Evolutionary conservation across 2,329 filamentous ascomycete species (phyloP).

Genomic region (Alternaria solani): DNA sequence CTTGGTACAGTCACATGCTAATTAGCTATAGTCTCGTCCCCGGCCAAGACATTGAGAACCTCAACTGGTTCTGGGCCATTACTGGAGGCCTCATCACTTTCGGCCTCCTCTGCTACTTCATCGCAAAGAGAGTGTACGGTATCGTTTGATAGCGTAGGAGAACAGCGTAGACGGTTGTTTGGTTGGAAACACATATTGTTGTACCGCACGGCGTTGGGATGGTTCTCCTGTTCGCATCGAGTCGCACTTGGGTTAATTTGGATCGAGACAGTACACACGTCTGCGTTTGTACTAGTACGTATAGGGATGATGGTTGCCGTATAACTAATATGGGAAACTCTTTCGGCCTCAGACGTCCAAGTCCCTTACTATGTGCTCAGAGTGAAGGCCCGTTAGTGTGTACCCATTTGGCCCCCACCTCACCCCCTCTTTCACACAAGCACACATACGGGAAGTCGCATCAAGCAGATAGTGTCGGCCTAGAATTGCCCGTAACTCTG

Average conservation of each 20-base stretch:
- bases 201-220: slow-evolving; percentile 7
- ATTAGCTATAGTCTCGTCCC: slow-evolving; percentile 71
- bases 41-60: slow-evolving; percentile 81
- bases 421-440: neutral
- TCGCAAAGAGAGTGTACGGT: slow-evolving; percentile 73
- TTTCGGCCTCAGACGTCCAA: neutral
- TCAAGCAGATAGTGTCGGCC: slow-evolving; percentile 5
- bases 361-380: neutral
- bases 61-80: slow-evolving; percentile 62
- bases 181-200: neutral
- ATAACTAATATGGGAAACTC: neutral
- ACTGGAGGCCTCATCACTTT: slow-evolving; percentile 81
- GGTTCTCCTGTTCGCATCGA: neutral
- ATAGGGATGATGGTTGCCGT: neutral
- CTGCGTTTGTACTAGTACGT: neutral
- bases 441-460: slow-evolving; percentile 8
- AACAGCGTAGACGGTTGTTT: slow-evolving; percentile 1
- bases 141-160: slow-evolving; percentile 35
- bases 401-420: neutral
- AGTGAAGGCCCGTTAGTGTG: neutral
- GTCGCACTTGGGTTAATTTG: neutral
- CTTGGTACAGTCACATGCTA: slow-evolving; percentile 6
- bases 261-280: slow-evolving; percentile 2
- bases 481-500: slow-evolving; percentile 4
- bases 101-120: slow-evolving; percentile 78